These are phyloP conservation scores for Candida tetrigidarum DNA, from an alignment of 1,139 yeast species.

Conservation along the genomic window DNA sequence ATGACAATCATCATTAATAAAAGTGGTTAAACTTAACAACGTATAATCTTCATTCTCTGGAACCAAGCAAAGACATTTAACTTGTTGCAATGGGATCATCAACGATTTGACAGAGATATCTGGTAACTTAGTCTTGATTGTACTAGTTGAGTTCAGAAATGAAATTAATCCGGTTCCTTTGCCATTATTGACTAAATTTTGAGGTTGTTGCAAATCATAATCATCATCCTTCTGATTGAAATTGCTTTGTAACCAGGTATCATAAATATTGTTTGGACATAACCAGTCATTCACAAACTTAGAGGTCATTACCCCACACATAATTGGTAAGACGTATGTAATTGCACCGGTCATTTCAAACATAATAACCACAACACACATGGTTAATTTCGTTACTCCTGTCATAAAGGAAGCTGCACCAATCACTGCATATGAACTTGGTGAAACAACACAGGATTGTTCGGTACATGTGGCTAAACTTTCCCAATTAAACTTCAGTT, in stretches of 20 bases:
- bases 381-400: conserved; percentile 58
- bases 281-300: conserved; percentile 54
- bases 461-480: conserved; percentile 53
- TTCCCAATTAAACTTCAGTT: conserved; percentile 42
- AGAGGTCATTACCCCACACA: conserved; percentile 59
- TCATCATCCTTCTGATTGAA: conserved; percentile 26
- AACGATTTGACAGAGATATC: conserved; percentile 32
- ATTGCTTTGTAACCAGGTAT: conserved; percentile 39
- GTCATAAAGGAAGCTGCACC: conserved; percentile 64
- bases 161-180: conserved; percentile 47
- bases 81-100: conserved; percentile 36
- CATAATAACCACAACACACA: conserved; percentile 59
- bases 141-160: conserved; percentile 36
- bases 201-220: conserved; percentile 1
- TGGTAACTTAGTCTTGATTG: conserved; percentile 36
- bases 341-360: conserved; percentile 66
- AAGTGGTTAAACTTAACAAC: conserved; percentile 20
- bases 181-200: conserved; percentile 31
- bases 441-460: conserved; percentile 56
- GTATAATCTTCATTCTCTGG: conserved; percentile 31
- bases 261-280: conserved; percentile 52
- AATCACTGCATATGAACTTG: conserved; percentile 64
- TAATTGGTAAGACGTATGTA: conserved; percentile 60
- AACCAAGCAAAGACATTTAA: conserved; percentile 34
- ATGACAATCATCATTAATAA: conserved; percentile 37